Percentiles rank a stretch among this genome's conserved stretches.
Evolutionary conservation across 2,329 filamentous ascomycete species (phyloP).

Genomic region (Trichophyton rubrum): DNA sequence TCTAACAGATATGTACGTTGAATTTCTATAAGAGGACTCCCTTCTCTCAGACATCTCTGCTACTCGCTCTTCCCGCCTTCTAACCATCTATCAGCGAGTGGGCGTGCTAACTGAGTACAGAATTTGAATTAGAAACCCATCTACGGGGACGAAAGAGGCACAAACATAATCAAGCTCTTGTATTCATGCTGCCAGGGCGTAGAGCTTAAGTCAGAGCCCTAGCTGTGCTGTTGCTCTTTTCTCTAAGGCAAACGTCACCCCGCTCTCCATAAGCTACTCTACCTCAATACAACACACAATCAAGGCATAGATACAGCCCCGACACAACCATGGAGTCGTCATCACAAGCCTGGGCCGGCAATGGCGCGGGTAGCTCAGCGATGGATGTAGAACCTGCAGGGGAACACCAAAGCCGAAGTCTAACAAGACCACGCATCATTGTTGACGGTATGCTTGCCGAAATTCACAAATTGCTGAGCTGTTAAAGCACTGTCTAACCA

Average conservation of each 20-base stretch:
- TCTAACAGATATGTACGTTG: not conserved
- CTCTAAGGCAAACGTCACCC: not conserved
- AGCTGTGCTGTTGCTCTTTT: not conserved
- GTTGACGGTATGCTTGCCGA: constrained; percentile 1
- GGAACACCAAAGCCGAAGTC: not conserved
- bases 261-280: not conserved
- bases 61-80: not conserved
- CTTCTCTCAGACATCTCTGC: not conserved
- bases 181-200: not conserved
- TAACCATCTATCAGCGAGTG: not conserved
- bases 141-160: not conserved
- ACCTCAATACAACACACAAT: not conserved
- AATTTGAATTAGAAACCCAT: not conserved
- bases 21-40: too few species aligned
- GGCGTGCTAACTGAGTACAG: not conserved
- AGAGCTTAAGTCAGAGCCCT: not conserved
- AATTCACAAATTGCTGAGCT: not conserved
- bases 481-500: not conserved
- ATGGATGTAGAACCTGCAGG: not conserved
- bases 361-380: not conserved
- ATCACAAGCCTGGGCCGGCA: not conserved
- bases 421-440: not conserved
- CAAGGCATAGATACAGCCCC: not conserved
- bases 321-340: not conserved
- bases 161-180: not conserved